A percentile compares a stretch with the other conserved stretches of the same genome.
phyloP scores from a whole-genome alignment of 208 protist genomes.

The Trypanosoma congolense region DNA sequence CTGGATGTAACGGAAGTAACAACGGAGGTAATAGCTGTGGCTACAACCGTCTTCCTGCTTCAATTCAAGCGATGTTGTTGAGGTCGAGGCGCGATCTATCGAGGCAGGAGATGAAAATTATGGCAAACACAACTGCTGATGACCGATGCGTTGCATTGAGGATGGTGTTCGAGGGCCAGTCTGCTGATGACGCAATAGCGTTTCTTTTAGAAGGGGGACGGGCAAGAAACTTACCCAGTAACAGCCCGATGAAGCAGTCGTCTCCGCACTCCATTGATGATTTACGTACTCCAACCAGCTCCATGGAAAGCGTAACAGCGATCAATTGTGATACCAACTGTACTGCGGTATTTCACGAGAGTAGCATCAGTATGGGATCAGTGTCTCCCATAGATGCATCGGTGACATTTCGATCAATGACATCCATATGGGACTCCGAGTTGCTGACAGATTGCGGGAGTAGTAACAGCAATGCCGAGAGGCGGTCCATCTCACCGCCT shows the following conservation, averaged over 20 bases:
- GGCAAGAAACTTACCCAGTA: slow-evolving; percentile 4
- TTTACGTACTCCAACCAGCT: background rate
- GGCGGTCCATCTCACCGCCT: slow-evolving; percentile 4
- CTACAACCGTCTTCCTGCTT: slow-evolving; percentile 35
- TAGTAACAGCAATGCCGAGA: background rate
- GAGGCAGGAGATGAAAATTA: slow-evolving; percentile 20
- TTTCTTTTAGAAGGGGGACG: slow-evolving; percentile 30
- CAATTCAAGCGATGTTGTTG: slow-evolving; percentile 52
- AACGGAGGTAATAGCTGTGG: background rate
- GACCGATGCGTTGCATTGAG: slow-evolving; percentile 54
- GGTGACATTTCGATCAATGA: background rate
- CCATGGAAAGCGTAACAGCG: background rate
- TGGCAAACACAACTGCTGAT: slow-evolving; percentile 28
- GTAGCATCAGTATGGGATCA: background rate
- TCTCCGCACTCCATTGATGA: background rate
- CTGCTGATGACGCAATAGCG: slow-evolving; percentile 30
- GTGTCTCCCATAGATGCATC: background rate
- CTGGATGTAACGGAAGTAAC: background rate
- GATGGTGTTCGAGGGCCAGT: slow-evolving; percentile 50
- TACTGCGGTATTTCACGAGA: background rate
- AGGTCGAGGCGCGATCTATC: slow-evolving; percentile 34
- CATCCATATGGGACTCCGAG: background rate
- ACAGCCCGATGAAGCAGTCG: background rate
- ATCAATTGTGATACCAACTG: background rate
- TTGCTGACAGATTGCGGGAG: background rate